Evolutionary conservation across 192 early-diverging fungal species (phyloP), one percentile per base, ranked within the genome.

Genomic region (Spizellomyces punctatus): DNA sequence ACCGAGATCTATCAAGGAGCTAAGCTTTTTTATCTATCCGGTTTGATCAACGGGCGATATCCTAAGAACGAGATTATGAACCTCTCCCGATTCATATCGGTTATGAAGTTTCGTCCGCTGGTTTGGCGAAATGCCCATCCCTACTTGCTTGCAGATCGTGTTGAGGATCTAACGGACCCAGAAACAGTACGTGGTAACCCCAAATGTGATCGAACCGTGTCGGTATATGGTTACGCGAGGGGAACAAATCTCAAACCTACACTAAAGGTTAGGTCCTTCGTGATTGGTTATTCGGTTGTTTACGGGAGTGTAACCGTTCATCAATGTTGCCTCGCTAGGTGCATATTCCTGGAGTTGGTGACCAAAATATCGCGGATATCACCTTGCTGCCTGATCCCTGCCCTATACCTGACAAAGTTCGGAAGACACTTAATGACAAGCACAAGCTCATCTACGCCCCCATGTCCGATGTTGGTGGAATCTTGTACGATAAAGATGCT

Each of bases 1-100:
- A 97, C 98, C n/a, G 98, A 99, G 76, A 98, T 98, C 64, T 97
- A 99, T 78, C 92, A 99, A 70, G 98, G 98, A 19, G 98, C 98
- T 63, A 99, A 99, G 81, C 82, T 99, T 14, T 99, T 99, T 70
- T 98, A 98, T 72, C 82, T 99, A n/a, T 94, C 94, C 5, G 96
- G 98, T 27, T 83, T 98, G 21, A 93, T 97, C 79, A 95, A 98
- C 72, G 95, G 94, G 45, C 87, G 89, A 46, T 99, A 99, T 76
- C 85, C 92, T 36, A 95, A 96, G 73, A 91, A 89, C 73, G 98
- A 99, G 75, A 88, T 98, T 65, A 78, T 94, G 74, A 99, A 99
- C 78, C 73, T 99, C 46, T 94, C 94, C 46, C 85, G 98, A 27
- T 99, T 98, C 76, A 95, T 99, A 52, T 96, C 95, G n/a, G 93